These are phyloP conservation scores for Candida palmyrensis DNA, from an alignment of 805 yeast species.

Conservation along the genomic window DNA sequence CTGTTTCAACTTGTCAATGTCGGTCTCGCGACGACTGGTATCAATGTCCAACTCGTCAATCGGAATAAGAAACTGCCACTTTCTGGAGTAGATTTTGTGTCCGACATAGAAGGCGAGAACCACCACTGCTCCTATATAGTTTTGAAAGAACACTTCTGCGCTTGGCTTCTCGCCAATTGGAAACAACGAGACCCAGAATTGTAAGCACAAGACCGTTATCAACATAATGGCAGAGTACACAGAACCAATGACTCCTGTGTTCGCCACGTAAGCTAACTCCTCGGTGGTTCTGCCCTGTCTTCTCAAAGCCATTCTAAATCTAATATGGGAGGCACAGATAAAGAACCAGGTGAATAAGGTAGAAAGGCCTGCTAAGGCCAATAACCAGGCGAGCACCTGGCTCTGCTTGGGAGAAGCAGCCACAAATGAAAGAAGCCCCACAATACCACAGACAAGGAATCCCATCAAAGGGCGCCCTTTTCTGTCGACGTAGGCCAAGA, in stretches of 20 bases:
- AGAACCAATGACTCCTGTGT: constrained; percentile 39
- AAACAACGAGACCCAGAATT: constrained; percentile 31
- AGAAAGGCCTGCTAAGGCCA: constrained; percentile 30
- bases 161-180: constrained; percentile 24
- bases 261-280: constrained; percentile 51
- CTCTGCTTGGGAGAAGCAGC: constrained; percentile 34
- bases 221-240: constrained; percentile 21
- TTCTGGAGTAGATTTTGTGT: constrained; percentile 44
- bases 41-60: constrained; percentile 54
- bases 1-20: constrained; percentile 44
- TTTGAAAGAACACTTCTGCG: constrained; percentile 46
- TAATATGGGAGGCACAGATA: constrained; percentile 25
- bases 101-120: constrained; percentile 44
- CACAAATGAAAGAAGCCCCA: constrained; percentile 36
- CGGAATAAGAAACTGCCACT: constrained; percentile 30
- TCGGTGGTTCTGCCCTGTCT: constrained; percentile 34
- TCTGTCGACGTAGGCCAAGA: constrained; percentile 33
- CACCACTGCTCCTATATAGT: constrained; percentile 48
- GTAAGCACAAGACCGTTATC: constrained; percentile 23
- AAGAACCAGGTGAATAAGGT: constrained; percentile 33
- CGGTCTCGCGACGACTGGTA: constrained; percentile 56
- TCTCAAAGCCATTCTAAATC: constrained; percentile 28
- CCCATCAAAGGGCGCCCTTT: constrained; percentile 38
- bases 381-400: constrained; percentile 32
- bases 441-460: constrained; percentile 24